Percentiles rank a stretch among this genome's conserved stretches.
These are phyloP conservation scores for Zoysia matrella DNA, from an alignment of 202 grass and related monocot species.

Conservation along the genomic window DNA sequence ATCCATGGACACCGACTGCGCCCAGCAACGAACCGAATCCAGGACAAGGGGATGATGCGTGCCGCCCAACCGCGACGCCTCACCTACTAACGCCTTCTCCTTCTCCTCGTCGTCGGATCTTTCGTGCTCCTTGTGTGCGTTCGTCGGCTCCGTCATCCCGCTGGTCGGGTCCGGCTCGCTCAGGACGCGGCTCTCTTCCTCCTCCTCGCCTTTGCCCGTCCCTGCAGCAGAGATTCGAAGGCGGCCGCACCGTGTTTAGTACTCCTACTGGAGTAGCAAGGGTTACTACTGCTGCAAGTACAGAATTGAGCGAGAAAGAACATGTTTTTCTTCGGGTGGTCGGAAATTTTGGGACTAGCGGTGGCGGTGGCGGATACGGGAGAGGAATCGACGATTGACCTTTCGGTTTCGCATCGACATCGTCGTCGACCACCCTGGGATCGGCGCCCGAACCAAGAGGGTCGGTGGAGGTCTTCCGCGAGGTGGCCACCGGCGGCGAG, in stretches of 20 bases:
- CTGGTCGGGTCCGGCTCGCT: conserved; percentile 59
- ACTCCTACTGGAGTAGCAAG: not conserved
- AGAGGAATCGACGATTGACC: conserved; percentile 17
- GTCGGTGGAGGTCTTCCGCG: conserved; percentile 29
- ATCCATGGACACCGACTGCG: not conserved
- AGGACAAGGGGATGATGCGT: conserved; percentile 13
- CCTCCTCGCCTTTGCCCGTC: not conserved
- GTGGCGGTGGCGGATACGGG: not conserved
- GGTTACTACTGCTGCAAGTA: not conserved
- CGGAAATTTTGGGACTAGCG: not conserved
- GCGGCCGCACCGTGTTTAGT: not conserved
- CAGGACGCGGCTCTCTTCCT: conserved; percentile 45
- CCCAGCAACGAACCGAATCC: not conserved
- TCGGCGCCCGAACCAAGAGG: conserved; percentile 46
- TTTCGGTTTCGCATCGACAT: conserved; percentile 48
- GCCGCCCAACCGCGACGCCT: conserved; percentile 39
- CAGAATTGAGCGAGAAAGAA: conserved; percentile 20
- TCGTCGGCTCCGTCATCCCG: conserved; percentile 40
- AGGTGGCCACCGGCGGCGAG: not conserved
- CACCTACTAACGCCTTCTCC: conserved; percentile 23
- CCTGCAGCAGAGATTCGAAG: conserved; percentile 23
- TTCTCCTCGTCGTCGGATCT: not conserved
- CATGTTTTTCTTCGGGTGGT: not conserved
- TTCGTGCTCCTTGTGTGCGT: too few relatives aligned
- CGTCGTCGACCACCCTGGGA: conserved; percentile 56